Evolutionary conservation across 129 eudicot species (phyloP), one percentile per base, ranked within the genome.

Genomic region (Rutidosis leptorrhynchoides): DNA sequence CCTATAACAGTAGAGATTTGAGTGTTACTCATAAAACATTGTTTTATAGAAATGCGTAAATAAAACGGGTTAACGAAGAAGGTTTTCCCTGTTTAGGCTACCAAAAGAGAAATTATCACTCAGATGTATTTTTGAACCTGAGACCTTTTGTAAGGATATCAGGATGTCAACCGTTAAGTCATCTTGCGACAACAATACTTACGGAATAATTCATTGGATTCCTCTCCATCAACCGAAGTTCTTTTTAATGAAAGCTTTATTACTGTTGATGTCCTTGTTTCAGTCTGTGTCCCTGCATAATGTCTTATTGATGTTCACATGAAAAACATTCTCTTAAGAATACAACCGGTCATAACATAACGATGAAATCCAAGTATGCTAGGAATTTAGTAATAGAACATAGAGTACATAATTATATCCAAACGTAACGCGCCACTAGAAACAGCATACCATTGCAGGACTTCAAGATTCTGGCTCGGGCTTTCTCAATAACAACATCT

Each of bases 201-300:
- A 84, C 84, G 71, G 65, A 74, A 14, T 82, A 74, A 14, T 82
- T 79, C 90, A 79, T 74, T 68, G 52, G 75, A 61, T 57, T 87
- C 90, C 61, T 82, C 90, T 66, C 90, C 88, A 71, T 88, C 96
- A 68, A 78, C 75, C 53, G 95, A 80, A 76, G 74, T 75, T 73
- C 86, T 83, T 80, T 78, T 83, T 22, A 92, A 69, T 1, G 98
- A 92, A 55, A 88, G 89, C 80, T 87, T 75, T 65, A 88, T 81
- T 26, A 92, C 87, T 4, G 87, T 73, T 48, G 95, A 81, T 78
- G 77, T 87, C 79, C 64, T 81, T 70, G 63, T 85, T 64, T 85
- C 90, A 19, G 90, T 70, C 37, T 75, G 95, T 32, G 67, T 67
- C 42, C 75, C 78, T 29, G 65, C 59, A 77, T 43, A 37, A 30